A percentile compares a stretch with the other conserved stretches of the same genome.
phyloP scores from a whole-genome alignment of 306 rosid species.

The Medicago arabica region DNA sequence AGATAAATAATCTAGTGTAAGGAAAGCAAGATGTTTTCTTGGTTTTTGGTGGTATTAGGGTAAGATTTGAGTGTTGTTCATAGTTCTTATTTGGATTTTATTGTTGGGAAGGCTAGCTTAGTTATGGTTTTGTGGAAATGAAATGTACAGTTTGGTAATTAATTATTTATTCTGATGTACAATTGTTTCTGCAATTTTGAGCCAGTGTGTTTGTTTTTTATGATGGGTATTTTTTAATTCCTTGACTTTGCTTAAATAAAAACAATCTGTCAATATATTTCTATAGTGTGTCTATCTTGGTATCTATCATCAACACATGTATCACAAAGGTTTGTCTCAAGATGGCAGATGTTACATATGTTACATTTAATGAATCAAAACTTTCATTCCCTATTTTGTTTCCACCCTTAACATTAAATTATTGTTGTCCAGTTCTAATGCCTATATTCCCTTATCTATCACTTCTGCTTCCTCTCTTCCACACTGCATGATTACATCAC shows the following conservation, averaged over 20 bases:
- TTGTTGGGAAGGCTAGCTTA: conserved; percentile 39
- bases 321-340: too few relatives aligned
- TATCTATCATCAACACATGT: too few relatives aligned
- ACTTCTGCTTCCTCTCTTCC: too few relatives aligned
- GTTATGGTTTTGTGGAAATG: conserved; percentile 17
- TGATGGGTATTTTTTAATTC: background rate
- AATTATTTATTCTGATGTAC: conserved; percentile 35
- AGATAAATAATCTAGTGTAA: conserved; percentile 20
- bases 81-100: conserved; percentile 6
- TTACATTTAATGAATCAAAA: too few relatives aligned
- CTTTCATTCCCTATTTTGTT: too few relatives aligned
- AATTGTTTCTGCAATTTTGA: conserved; percentile 28
- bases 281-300: background rate
- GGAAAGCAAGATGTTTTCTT: conserved; percentile 24
- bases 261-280: too few relatives aligned
- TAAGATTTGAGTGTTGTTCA: conserved; percentile 35
- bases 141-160: conserved; percentile 66
- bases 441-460: too few relatives aligned
- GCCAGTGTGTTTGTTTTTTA: background rate
- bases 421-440: too few relatives aligned
- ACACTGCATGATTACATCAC: too few relatives aligned
- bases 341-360: too few relatives aligned
- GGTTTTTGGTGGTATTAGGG: conserved; percentile 36
- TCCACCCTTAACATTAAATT: too few relatives aligned
- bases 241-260: background rate